Conservation (phyloP, 306 rosid genomes). For the Cucumis hystrix region DNA sequence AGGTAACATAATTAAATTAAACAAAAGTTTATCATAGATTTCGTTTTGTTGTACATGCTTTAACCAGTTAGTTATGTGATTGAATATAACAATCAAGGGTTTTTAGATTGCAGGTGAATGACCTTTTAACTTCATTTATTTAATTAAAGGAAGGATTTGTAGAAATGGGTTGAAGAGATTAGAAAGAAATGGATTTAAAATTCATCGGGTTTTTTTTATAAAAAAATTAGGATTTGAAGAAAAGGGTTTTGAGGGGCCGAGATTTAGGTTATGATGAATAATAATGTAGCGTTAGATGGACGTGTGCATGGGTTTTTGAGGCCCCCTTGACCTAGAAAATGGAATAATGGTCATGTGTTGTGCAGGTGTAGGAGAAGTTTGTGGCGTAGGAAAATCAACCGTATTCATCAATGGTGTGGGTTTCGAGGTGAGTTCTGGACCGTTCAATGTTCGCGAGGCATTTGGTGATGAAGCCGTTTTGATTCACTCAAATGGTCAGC, state of each 20-base stretch:
- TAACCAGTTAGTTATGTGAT: not conserved
- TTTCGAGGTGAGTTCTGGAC: conserved; percentile 59
- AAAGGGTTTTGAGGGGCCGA: not conserved
- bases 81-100: not conserved
- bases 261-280: not conserved
- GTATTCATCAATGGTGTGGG: conserved; percentile 86
- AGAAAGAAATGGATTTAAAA: not conserved
- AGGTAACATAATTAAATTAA: conserved; percentile 25
- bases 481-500: conserved; percentile 66
- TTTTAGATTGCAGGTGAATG: not conserved
- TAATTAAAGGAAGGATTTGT: not conserved
- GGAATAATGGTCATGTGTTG: conserved; percentile 4
- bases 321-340: not conserved
- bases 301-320: conserved; percentile 69
- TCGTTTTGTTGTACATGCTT: not conserved
- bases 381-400: conserved; percentile 29
- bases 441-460: conserved; percentile 72
- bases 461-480: conserved; percentile 74
- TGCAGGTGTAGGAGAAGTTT: conserved; percentile 36
- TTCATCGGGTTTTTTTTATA: not conserved
- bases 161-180: not conserved
- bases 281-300: conserved; percentile 14
- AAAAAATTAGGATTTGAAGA: not conserved
- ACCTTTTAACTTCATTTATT: not conserved
- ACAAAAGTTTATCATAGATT: not conserved